phyloP scores from a whole-genome alignment of 306 rosid genomes.

The Sicyos edulis region DNA sequence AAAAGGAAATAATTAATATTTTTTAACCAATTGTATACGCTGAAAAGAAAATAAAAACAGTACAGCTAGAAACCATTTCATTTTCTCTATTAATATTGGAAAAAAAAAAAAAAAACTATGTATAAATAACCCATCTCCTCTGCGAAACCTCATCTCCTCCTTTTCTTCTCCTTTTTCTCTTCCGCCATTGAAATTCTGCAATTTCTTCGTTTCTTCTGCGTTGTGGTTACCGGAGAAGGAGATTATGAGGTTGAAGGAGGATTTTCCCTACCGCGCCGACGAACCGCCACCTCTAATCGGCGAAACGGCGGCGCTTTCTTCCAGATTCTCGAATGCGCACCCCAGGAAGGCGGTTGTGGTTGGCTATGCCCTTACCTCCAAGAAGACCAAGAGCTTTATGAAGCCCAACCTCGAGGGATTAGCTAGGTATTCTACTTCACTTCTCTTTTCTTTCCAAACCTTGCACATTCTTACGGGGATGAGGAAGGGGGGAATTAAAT shows the following conservation, averaged over 20 bases:
- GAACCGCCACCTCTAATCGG: constrained; percentile 26
- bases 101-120: background rate
- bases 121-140: background rate
- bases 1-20: no score
- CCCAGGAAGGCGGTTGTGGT: constrained; percentile 51
- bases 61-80: constrained; percentile 8
- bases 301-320: constrained; percentile 25
- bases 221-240: background rate
- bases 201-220: background rate
- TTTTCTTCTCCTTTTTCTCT: background rate
- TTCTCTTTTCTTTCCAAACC: no score
- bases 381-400: constrained; percentile 86
- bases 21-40: background rate
- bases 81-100: background rate
- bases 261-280: constrained; percentile 30
- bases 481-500: no score
- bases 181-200: constrained; percentile 5
- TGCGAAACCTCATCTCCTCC: background rate
- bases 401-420: constrained; percentile 81
- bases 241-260: constrained; percentile 42
- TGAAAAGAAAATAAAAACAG: background rate
- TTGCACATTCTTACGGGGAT: no score
- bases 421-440: constrained; percentile 70
- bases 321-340: constrained; percentile 26
- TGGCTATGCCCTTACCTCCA: constrained; percentile 88